Conservation (phyloP, 305 asterid genomes). For the Salvia sclarea region DNA sequence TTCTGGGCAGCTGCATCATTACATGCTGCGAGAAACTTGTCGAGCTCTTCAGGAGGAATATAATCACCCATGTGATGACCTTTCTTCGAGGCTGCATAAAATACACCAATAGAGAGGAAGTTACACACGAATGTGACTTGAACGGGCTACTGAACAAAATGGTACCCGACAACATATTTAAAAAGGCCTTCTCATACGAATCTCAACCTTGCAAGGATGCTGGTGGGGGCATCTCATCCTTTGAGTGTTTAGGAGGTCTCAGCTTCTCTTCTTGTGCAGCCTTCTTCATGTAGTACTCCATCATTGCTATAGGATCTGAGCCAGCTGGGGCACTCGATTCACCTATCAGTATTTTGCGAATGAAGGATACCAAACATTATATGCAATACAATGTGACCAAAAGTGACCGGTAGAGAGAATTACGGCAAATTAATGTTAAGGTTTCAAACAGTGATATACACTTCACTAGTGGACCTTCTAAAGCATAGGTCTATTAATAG, state of each 20-base stretch:
- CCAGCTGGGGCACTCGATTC: constrained; percentile 56
- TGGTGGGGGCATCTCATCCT: constrained; percentile 99
- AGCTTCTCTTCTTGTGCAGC: constrained; percentile 88
- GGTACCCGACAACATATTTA: not conserved
- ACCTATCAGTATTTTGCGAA: constrained; percentile 45
- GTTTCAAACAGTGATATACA: not conserved
- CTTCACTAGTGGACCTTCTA: constrained; percentile 6
- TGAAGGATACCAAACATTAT: constrained; percentile 1
- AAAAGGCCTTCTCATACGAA: not conserved
- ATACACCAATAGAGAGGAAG: constrained; percentile 18
- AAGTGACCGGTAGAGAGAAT: constrained; percentile 5
- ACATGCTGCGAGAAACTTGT: constrained; percentile 79
- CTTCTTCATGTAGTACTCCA: constrained; percentile 94
- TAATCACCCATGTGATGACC: constrained; percentile 99
- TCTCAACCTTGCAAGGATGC: constrained; percentile 73
- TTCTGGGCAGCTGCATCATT: constrained; percentile 73
- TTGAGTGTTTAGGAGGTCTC: constrained; percentile 73
- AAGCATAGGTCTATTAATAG: not conserved
- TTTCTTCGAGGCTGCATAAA: constrained; percentile 55
- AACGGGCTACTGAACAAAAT: not conserved
- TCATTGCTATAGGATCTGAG: constrained; percentile 95
- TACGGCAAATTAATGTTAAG: not conserved
- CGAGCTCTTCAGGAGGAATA: constrained; percentile 92
- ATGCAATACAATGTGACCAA: not conserved
- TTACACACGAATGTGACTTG: not conserved